phyloP scores from a whole-genome alignment of 768 basidiomycete genomes.

The Hortiboletus campestris region DNA sequence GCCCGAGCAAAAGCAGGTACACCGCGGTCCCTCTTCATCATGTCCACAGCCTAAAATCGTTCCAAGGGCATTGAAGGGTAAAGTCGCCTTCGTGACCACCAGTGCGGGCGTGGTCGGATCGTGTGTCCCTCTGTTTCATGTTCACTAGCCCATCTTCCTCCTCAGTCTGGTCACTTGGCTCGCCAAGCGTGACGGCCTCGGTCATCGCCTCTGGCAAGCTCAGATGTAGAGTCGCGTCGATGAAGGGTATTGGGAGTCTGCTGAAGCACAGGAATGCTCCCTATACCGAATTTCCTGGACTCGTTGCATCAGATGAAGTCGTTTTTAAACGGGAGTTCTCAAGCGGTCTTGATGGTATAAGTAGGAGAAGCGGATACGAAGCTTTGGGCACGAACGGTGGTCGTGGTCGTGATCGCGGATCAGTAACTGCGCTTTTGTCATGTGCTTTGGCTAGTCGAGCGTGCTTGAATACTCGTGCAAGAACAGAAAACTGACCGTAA shows the following conservation, averaged over 20 bases:
- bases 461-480: not conserved
- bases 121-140: not conserved
- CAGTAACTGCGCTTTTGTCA: not conserved
- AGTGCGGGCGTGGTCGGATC: conserved; percentile 3
- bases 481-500: not conserved
- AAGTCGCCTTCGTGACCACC: conserved; percentile 1
- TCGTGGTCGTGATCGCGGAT: not conserved
- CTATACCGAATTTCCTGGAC: not conserved
- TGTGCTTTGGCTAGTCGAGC: not conserved
- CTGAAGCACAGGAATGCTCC: not conserved
- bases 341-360: not conserved
- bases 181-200: conserved; percentile 10
- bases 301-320: not conserved
- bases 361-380: conserved; percentile 1
- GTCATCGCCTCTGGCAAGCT: conserved; percentile 7
- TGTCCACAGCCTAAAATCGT: not conserved
- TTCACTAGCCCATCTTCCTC: not conserved
- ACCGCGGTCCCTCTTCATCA: not conserved
- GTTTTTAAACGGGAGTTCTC: not conserved
- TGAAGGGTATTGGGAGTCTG: not conserved
- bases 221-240: conserved; percentile 1
- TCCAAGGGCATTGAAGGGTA: not conserved
- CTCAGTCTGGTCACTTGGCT: conserved; percentile 2
- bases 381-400: not conserved
- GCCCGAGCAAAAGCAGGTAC: not conserved